Conservation (phyloP, 495 filamentous ascomycete species). For the Tuber melanosporum region DNA sequence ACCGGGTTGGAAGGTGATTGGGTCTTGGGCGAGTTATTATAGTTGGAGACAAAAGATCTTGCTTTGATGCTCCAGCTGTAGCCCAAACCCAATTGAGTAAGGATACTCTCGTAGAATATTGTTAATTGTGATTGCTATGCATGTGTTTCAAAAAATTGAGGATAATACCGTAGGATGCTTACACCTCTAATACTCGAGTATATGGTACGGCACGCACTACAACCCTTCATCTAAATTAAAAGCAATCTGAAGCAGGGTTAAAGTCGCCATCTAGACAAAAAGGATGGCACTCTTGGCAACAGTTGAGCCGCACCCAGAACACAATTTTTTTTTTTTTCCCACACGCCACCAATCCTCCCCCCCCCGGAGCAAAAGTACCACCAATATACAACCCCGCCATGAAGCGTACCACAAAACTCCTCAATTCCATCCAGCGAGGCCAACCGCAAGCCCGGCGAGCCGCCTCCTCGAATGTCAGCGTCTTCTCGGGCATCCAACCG, state of each 20-base stretch:
- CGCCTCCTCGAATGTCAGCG: conserved; percentile 20
- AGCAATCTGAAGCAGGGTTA: neutral
- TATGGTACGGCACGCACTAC: neutral
- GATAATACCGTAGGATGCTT: neutral
- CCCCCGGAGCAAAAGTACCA: neutral
- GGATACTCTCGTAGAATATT: neutral
- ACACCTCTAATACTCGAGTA: neutral
- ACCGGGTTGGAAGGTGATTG: neutral
- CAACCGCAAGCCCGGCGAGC: neutral
- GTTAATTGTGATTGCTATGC: neutral
- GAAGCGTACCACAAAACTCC: conserved; percentile 14
- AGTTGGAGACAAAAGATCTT: neutral
- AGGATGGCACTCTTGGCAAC: neutral
- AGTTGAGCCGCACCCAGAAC: neutral
- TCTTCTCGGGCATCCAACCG: conserved; percentile 97
- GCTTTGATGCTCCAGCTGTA: neutral
- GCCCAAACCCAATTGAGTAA: neutral
- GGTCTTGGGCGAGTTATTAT: neutral
- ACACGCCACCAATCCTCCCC: neutral
- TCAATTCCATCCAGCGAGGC: neutral
- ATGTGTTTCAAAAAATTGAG: neutral
- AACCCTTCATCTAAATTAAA: neutral
- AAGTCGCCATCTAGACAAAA: too few species aligned
- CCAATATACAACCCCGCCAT: neutral
- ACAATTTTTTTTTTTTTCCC: neutral